Evolutionary conservation across 345 rosid genomes (phyloP), one percentile per base, ranked within the genome.

Genomic region (Gossypium rotundifolium): DNA sequence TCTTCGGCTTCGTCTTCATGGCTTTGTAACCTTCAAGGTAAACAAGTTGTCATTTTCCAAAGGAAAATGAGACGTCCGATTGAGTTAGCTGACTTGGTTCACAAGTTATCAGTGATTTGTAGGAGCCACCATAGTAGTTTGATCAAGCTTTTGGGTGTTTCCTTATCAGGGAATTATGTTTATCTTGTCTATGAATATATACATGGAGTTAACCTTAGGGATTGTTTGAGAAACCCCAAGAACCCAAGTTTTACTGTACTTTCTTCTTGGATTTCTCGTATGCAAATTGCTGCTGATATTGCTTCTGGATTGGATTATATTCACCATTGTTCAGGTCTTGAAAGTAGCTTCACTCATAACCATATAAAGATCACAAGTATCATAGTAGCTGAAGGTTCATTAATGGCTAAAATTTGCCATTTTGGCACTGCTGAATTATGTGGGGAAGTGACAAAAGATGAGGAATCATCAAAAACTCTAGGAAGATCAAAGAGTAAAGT

Each of bases 271-370:
- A 67, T 68, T 11, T 84, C 83, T 46, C 72, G 83, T 40, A 77
- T 81, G 73, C 83, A 77, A 69, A 72, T 84, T 55, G 84, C 81
- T 9, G 42, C 79, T 11, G 84, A 81, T 65, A 29, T 84, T 25
- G 84, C 91, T 23, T 73, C 78, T 67, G 89, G 86, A 17, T 81
- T 88, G 57, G 89, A 85, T 42, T 88, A 85, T 74, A 81, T 83
- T 79, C 91, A 88, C 78, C 73, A 81, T 62, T 83, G 84, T 64
- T 80, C 83, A 5, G 89, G 88, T 13, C 72, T 74, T 1, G 76
- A 78, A 48, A 23, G 78, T 8, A 82, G 63, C 16, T 76, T 87
- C 14, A 81, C 82, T 33, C 88, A 86, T 52, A 88, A 86, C 63
- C 88, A 75, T 68, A 81, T 88, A 64, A 85, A 86, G 80, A 86